Base-by-base conservation (phyloP, 2,329 filamentous ascomycete genomes). In the Lasiodiplodia sp. region DNA sequence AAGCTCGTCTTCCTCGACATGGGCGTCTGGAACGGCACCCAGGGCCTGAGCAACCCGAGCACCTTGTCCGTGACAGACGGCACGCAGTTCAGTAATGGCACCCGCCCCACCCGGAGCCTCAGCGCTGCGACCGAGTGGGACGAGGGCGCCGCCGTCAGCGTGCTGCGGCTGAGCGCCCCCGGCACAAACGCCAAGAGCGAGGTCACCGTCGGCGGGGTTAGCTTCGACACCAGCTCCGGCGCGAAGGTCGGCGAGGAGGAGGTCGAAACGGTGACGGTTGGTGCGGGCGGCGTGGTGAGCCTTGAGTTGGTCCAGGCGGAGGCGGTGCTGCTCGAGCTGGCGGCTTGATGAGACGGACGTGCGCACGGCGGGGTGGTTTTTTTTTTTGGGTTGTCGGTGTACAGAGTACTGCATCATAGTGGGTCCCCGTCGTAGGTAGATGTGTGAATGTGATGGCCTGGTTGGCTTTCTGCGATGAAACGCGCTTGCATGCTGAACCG, bases 121-220 rank as follows among this genome's bases (percentile, higher is more conserved):
- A 16, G 49, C 31, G 66, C 31, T 1, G 18, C 47, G 8, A 68
- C 66, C 47, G 34, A 25, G 56, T 68, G 66, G 66, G 56, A 34
- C 34, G 56, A 51, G 47, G 66, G 66, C 18, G 34, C 18, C 5
- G 16, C 6, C 23, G 56, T 68, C 4, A 37, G 49, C 47, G 47
- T 63, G 47, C 14, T 37, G 34, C 12, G 66, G 34, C 49, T 68
- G 56, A 68, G 57, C 37, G 66, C 44, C 12, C 66, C 66, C 0
- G 66, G 66, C 23, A 68, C 66, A 4, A 68, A 68, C 18, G 66
- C 66, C 18, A 68, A 68, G 66, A 60, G 55, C 34, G 57, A 55
- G 14, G 66, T 68, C 34, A 56, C 25, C 8, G 66, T 68, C 4
- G 18, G 56, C 23, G 57, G 66, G 7, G 66, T 56, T 1, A n/a